A percentile compares a stretch with the other conserved stretches of the same genome.
Evolutionary conservation across 345 rosid species (phyloP).

Genomic region (Eucalyptus sp.): DNA sequence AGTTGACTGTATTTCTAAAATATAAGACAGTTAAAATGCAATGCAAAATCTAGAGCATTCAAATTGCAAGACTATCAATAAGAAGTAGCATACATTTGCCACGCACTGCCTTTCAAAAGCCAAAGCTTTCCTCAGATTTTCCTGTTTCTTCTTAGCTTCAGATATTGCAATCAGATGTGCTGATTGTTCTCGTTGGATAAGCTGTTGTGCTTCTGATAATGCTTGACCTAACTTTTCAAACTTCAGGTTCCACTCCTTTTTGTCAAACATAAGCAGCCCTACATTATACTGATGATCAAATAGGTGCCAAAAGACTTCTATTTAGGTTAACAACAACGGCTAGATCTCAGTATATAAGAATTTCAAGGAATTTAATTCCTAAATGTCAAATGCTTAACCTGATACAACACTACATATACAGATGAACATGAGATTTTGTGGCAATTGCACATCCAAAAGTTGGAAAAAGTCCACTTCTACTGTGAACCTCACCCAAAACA

Average conservation of each 20-base stretch:
- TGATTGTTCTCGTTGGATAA: constrained; percentile 49
- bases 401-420: no score
- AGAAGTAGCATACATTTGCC: constrained; percentile 36
- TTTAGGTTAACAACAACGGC: not conserved
- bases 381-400: not conserved
- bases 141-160: constrained; percentile 44
- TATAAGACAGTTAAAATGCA: not conserved
- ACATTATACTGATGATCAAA: constrained; percentile 72
- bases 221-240: constrained; percentile 41
- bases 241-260: constrained; percentile 46
- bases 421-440: not conserved
- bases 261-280: constrained; percentile 80
- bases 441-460: not conserved
- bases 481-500: not conserved
- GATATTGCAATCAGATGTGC: constrained; percentile 47
- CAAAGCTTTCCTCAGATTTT: constrained; percentile 18
- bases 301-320: constrained; percentile 20
- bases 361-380: not conserved
- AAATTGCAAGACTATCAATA: not conserved
- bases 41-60: not conserved
- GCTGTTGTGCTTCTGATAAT: not conserved
- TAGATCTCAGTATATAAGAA: not conserved
- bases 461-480: not conserved
- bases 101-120: constrained; percentile 43
- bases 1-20: not conserved